Conservation (phyloP, 805 yeast genomes). For the Kockiozyma suomiensis region DNA sequence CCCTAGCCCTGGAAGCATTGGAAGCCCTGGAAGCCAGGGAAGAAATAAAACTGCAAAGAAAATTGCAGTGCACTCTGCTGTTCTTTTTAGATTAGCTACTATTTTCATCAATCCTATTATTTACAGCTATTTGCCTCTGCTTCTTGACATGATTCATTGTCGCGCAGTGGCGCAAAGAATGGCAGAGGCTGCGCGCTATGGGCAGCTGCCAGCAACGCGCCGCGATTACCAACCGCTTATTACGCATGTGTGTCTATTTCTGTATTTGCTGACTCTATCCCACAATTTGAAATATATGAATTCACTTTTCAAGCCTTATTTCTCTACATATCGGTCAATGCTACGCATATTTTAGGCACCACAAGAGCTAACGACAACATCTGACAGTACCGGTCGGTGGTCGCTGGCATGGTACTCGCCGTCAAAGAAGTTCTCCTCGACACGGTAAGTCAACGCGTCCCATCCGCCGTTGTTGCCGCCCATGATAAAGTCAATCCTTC, state of each 20-base stretch:
- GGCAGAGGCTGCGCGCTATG: background rate
- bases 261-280: background rate
- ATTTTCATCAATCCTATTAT: too few relatives aligned
- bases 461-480: conserved; percentile 6
- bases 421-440: conserved; percentile 15
- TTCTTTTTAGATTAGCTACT: background rate
- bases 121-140: too few relatives aligned
- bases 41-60: too few relatives aligned
- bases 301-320: too few relatives aligned
- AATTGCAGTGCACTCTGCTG: background rate
- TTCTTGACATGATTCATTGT: too few relatives aligned
- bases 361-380: conserved; percentile 2
- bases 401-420: conserved; percentile 1
- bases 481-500: conserved; percentile 18
- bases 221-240: too few relatives aligned
- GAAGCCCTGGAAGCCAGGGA: too few relatives aligned
- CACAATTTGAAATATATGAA: too few relatives aligned
- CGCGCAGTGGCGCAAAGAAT: too few relatives aligned
- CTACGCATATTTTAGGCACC: too few relatives aligned
- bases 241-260: too few relatives aligned
- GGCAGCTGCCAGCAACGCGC: background rate
- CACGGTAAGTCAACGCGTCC: background rate
- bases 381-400: conserved; percentile 13
- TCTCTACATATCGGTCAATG: too few relatives aligned
- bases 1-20: background rate